These are phyloP conservation scores for Solanum chmielewskii DNA, from an alignment of 257 asterid genomes.

Conservation along the genomic window DNA sequence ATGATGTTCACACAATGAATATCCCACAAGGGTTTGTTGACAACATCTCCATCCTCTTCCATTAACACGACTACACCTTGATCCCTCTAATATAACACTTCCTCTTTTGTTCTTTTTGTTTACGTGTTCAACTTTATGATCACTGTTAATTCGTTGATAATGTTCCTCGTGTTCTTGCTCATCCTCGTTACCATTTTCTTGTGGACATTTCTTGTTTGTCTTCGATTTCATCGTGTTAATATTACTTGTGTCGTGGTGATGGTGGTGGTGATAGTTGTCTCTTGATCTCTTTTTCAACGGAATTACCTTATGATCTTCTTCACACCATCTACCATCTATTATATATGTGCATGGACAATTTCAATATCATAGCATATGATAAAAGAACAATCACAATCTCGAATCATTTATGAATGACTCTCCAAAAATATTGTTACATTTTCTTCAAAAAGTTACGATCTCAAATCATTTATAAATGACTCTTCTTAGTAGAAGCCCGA, in stretches of 20 bases:
- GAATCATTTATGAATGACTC: neutral
- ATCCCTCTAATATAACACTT: conserved; percentile 49
- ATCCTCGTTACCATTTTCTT: neutral
- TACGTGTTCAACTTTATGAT: neutral
- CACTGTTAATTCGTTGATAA: neutral
- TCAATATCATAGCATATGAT: neutral
- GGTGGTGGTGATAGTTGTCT: neutral
- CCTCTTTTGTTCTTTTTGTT: conserved; percentile 40
- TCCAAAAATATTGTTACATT: neutral
- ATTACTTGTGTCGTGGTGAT: neutral
- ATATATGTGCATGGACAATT: neutral
- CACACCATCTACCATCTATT: conserved; percentile 8
- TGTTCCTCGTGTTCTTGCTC: neutral
- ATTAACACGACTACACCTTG: conserved; percentile 73
- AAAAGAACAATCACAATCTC: neutral
- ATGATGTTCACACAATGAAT: conserved; percentile 68
- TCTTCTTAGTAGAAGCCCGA: neutral
- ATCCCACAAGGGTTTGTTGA: conserved; percentile 64
- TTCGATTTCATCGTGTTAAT: conserved; percentile 34
- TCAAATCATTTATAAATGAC: neutral
- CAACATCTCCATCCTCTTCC: conserved; percentile 85
- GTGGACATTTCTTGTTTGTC: conserved; percentile 43
- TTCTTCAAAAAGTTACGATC: neutral
- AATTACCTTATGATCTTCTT: conserved; percentile 22
- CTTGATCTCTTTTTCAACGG: conserved; percentile 48